Evolutionary conservation across 2,329 filamentous ascomycete genomes (phyloP).

Genomic region (Neopestalotiopsis clavispora): DNA sequence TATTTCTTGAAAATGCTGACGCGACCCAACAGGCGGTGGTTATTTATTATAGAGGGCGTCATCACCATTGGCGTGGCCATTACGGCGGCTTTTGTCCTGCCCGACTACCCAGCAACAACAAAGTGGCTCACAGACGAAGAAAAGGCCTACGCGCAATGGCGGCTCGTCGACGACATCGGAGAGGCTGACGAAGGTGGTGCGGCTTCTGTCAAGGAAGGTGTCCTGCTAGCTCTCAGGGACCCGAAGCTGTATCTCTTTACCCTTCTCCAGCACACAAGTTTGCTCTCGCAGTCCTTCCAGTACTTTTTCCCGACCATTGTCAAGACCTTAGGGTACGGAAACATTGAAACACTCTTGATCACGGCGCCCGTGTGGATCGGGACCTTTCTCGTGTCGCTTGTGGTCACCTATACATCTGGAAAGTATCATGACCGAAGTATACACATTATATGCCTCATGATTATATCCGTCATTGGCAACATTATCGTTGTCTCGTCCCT

Average conservation of each 20-base stretch:
- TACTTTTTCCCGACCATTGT: constrained; percentile 72
- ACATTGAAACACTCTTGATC: constrained; percentile 59
- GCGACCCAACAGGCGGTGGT: constrained; percentile 35
- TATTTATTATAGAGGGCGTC: constrained; percentile 47
- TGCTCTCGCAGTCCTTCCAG: constrained; percentile 62
- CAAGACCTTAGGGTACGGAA: constrained; percentile 61
- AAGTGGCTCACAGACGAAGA: constrained; percentile 57
- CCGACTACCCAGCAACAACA: constrained; percentile 59
- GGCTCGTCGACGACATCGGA: constrained; percentile 53
- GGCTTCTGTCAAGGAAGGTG: constrained; percentile 46
- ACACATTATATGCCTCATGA: constrained; percentile 59
- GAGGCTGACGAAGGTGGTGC: constrained; percentile 47
- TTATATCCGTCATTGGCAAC: constrained; percentile 57
- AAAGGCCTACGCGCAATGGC: constrained; percentile 57
- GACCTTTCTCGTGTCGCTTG: constrained; percentile 57
- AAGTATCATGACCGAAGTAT: constrained; percentile 59
- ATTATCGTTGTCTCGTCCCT: constrained; percentile 58
- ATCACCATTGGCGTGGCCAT: constrained; percentile 44
- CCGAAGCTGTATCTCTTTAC: constrained; percentile 58
- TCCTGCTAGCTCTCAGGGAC: constrained; percentile 53
- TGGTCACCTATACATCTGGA: constrained; percentile 60
- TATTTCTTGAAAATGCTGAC: constrained; percentile 1
- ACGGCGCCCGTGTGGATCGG: constrained; percentile 61
- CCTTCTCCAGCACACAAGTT: constrained; percentile 56
- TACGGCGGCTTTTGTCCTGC: constrained; percentile 44